Percentiles rank a stretch among this genome's conserved stretches.
Conservation (phyloP, 768 basidiomycete species). For the Vishniacozyma victoriae region DNA sequence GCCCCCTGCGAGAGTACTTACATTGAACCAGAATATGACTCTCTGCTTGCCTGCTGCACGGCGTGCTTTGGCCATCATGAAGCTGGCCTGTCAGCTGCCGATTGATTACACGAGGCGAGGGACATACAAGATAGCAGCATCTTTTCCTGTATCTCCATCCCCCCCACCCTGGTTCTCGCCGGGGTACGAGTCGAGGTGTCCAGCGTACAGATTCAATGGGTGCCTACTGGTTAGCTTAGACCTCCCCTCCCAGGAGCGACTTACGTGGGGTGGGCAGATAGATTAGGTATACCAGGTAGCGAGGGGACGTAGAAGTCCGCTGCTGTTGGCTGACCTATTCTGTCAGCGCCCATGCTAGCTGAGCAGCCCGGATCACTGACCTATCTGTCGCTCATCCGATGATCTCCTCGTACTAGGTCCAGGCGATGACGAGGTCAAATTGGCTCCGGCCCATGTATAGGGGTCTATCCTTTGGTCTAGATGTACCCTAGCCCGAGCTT, state of each 20-base stretch:
- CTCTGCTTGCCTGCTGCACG: conserved; percentile 82
- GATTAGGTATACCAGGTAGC: conserved; percentile 42
- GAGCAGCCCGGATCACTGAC: too few relatives aligned
- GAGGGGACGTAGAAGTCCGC: conserved; percentile 46
- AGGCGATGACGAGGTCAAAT: background rate
- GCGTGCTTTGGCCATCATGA: conserved; percentile 81
- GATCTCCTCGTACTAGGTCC: conserved; percentile 4
- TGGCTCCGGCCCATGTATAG: too few relatives aligned
- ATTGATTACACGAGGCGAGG: background rate
- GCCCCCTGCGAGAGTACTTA: conserved; percentile 49
- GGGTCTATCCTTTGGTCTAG: too few relatives aligned
- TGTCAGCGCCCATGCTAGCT: too few relatives aligned
- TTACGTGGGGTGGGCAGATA: conserved; percentile 45
- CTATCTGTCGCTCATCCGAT: background rate
- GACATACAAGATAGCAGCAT: conserved; percentile 45
- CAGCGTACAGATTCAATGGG: conserved; percentile 45
- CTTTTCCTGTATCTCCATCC: conserved; percentile 38
- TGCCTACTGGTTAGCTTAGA: conserved; percentile 31
- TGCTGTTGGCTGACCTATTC: conserved; percentile 35
- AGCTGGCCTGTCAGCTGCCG: conserved; percentile 46
- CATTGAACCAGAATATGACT: conserved; percentile 95
- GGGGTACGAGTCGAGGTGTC: conserved; percentile 43
- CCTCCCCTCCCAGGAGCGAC: conserved; percentile 3
- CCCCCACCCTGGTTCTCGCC: conserved; percentile 42
- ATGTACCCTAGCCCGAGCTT: too few relatives aligned